Evolutionary conservation across 2,329 filamentous ascomycete genomes (phyloP).

Genomic region (Trichocomaceae sp.): DNA sequence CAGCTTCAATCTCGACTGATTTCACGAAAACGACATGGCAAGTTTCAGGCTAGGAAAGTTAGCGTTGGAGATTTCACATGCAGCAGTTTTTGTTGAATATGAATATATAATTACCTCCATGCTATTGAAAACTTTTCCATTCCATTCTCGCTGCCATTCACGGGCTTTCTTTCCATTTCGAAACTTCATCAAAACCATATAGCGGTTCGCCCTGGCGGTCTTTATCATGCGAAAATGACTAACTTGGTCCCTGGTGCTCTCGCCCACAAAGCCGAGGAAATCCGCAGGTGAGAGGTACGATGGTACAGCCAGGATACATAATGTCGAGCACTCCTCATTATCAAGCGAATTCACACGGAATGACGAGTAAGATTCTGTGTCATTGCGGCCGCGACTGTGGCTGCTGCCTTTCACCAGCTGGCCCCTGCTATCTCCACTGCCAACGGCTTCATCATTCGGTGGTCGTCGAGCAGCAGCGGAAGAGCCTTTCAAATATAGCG

Average conservation of each 20-base stretch:
- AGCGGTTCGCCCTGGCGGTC: constrained; percentile 80
- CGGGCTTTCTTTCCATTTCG: constrained; percentile 65
- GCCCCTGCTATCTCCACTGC: neutral
- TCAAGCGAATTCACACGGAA: constrained; percentile 4
- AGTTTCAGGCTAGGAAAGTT: constrained; percentile 63
- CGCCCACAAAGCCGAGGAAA: constrained; percentile 84
- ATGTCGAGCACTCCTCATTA: constrained; percentile 66
- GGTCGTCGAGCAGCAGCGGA: constrained; percentile 28
- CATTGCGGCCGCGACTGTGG: constrained; percentile 10
- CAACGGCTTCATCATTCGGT: constrained; percentile 16
- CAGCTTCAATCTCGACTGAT: constrained; percentile 75
- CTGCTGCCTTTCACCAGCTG: neutral
- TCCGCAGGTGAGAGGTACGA: constrained; percentile 89
- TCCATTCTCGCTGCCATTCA: constrained; percentile 78
- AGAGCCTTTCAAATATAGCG: constrained; percentile 33
- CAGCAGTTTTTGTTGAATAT: neutral
- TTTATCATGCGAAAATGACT: constrained; percentile 93
- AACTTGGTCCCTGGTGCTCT: constrained; percentile 76
- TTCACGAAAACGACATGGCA: constrained; percentile 95
- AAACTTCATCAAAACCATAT: constrained; percentile 95
- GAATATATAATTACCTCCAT: constrained; percentile 60
- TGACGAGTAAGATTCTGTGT: neutral
- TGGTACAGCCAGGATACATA: constrained; percentile 91
- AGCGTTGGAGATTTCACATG: neutral
- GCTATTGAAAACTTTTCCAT: constrained; percentile 86